Conservation (phyloP, 495 filamentous ascomycete species). For the Parmelia sp. region DNA sequence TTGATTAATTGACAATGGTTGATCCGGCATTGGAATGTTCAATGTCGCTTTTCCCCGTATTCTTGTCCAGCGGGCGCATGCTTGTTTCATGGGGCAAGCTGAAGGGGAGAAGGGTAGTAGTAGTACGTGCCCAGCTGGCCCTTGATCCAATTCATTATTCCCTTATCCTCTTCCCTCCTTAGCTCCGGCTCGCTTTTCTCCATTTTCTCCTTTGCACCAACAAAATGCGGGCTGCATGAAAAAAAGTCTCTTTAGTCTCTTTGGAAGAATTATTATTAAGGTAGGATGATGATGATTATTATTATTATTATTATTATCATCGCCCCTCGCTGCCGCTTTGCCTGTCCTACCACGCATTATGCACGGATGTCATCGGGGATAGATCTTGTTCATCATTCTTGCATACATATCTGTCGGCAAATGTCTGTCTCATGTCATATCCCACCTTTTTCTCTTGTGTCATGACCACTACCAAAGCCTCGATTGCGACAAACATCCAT, state of each 20-base stretch:
- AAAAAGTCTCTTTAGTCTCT: no score
- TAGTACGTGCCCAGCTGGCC: conserved; percentile 4
- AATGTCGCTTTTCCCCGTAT: not conserved
- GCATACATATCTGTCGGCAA: not conserved
- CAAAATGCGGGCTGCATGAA: not conserved
- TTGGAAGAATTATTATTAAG: no score
- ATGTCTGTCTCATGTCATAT: not conserved
- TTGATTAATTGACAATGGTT: not conserved
- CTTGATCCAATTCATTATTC: not conserved
- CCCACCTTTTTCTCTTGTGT: not conserved
- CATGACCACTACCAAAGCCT: not conserved
- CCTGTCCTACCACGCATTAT: conserved; percentile 2
- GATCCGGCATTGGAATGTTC: not conserved
- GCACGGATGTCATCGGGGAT: not conserved
- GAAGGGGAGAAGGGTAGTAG: not conserved
- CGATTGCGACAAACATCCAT: not conserved
- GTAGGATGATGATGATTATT: no score
- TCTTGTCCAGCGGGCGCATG: conserved; percentile 17
- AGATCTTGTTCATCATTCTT: not conserved
- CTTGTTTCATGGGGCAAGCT: conserved; percentile 14
- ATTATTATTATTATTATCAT: no score
- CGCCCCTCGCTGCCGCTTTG: conserved; percentile 11
- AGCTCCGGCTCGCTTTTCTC: conserved; percentile 4
- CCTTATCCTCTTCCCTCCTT: not conserved
- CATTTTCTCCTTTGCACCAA: not conserved